Conservation (phyloP, 2,329 filamentous ascomycete species). For the Botrytis medusae region DNA sequence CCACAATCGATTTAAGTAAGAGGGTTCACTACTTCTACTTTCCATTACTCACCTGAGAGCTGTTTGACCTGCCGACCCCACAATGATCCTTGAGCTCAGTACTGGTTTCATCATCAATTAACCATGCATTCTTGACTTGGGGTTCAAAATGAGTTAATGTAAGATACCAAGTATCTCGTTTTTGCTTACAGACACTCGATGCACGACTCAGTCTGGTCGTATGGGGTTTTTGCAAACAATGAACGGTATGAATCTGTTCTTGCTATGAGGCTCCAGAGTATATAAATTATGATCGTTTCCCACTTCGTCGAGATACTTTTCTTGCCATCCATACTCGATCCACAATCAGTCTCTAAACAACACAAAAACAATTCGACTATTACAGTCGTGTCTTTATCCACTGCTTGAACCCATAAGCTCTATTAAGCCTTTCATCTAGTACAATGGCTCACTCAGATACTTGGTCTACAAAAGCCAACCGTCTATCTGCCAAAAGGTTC, state of each 20-base stretch:
- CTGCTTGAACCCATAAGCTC: background rate
- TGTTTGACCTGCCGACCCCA: background rate
- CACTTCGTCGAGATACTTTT: background rate
- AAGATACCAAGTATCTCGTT: background rate
- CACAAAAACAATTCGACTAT: background rate
- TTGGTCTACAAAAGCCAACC: slow-evolving; percentile 9
- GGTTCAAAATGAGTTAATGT: background rate
- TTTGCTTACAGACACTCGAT: background rate
- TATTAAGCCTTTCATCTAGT: background rate
- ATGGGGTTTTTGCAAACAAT: background rate
- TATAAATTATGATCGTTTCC: slow-evolving; percentile 9
- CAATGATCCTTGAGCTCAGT: background rate
- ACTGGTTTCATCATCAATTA: background rate
- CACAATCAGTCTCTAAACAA: background rate
- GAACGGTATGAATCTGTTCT: background rate
- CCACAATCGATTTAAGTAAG: background rate
- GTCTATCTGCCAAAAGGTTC: slow-evolving; percentile 13
- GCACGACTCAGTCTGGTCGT: background rate
- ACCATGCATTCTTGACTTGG: background rate
- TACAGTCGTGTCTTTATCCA: background rate
- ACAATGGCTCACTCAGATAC: slow-evolving; percentile 12
- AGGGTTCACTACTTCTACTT: background rate
- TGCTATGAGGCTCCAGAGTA: background rate
- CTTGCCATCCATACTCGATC: background rate
- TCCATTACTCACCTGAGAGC: background rate